Evolutionary conservation across 2,329 filamentous ascomycete species (phyloP).

Genomic region (Verticillium longisporum): DNA sequence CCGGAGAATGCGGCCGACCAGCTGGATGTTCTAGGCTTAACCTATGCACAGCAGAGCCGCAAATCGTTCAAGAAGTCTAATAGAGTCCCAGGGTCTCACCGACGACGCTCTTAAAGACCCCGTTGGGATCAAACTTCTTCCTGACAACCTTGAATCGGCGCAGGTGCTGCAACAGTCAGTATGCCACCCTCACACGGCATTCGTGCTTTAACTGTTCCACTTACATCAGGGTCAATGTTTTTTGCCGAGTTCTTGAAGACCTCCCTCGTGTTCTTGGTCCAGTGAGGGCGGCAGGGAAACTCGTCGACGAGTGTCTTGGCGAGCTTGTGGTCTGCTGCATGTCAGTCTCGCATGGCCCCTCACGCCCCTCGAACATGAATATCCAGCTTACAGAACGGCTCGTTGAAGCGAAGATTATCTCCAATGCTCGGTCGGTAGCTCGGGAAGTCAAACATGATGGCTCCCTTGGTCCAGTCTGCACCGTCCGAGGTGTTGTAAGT

Average conservation of each 20-base stretch:
- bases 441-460: conserved; percentile 49
- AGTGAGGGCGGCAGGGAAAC: conserved; percentile 44
- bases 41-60: too few relatives aligned
- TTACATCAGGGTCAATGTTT: conserved; percentile 37
- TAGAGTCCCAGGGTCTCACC: conserved; percentile 43
- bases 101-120: conserved; percentile 37
- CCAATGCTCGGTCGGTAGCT: conserved; percentile 36
- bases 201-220: conserved; percentile 5
- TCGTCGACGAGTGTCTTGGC: conserved; percentile 39
- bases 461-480: conserved; percentile 40
- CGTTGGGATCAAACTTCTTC: conserved; percentile 40
- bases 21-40: too few relatives aligned
- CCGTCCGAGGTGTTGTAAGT: conserved; percentile 39
- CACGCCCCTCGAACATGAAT: neutral
- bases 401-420: conserved; percentile 39
- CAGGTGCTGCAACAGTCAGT: conserved; percentile 23
- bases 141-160: conserved; percentile 40
- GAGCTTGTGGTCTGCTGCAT: conserved; percentile 29
- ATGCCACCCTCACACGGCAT: neutral
- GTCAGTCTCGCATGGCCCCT: neutral
- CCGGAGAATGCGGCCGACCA: too few relatives aligned
- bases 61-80: neutral
- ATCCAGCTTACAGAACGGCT: conserved; percentile 36
- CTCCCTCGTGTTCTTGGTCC: conserved; percentile 46
- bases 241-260: conserved; percentile 35